Evolutionary conservation across 352 stramenopile species (phyloP).

Genomic region (Pythium volutum): DNA sequence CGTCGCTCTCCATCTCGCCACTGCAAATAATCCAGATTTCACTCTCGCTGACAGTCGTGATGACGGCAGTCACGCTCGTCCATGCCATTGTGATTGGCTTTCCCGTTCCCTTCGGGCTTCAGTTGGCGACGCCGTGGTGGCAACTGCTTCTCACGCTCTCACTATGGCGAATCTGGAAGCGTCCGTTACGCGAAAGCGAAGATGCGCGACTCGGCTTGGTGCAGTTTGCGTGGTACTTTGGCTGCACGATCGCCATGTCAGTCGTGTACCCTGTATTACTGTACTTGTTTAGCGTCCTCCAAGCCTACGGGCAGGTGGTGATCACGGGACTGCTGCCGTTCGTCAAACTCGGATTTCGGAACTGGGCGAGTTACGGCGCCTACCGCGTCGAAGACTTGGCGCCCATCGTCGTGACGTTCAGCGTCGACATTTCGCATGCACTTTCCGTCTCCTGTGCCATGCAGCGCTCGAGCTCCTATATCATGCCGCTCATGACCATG

Average conservation of each 20-base stretch:
- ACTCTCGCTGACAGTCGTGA: background rate
- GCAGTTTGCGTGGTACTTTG: background rate
- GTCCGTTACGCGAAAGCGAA: background rate
- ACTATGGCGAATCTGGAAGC: background rate
- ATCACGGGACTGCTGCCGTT: slow-evolving; percentile 28
- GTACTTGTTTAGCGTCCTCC: slow-evolving; percentile 9
- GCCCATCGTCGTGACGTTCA: slow-evolving; percentile 18
- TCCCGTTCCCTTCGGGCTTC: slow-evolving; percentile 13
- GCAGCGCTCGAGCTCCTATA: background rate
- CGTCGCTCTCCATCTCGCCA: background rate
- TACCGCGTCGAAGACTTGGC: slow-evolving; percentile 24
- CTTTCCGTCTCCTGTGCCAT: slow-evolving; percentile 17
- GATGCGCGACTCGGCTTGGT: background rate
- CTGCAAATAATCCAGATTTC: background rate
- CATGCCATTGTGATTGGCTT: slow-evolving; percentile 3
- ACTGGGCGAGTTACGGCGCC: slow-evolving; percentile 24
- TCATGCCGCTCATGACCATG: background rate
- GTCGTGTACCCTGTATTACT: slow-evolving; percentile 12
- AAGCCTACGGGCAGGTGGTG: background rate
- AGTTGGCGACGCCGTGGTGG: slow-evolving; percentile 22
- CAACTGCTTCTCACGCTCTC: slow-evolving; percentile 14
- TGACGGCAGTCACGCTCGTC: background rate
- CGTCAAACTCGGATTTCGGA: slow-evolving; percentile 40
- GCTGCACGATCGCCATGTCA: background rate
- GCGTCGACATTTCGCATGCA: slow-evolving; percentile 21